Base-by-base conservation (phyloP, 805 yeast genomes). In the Saccharomycopsis sp. region DNA sequence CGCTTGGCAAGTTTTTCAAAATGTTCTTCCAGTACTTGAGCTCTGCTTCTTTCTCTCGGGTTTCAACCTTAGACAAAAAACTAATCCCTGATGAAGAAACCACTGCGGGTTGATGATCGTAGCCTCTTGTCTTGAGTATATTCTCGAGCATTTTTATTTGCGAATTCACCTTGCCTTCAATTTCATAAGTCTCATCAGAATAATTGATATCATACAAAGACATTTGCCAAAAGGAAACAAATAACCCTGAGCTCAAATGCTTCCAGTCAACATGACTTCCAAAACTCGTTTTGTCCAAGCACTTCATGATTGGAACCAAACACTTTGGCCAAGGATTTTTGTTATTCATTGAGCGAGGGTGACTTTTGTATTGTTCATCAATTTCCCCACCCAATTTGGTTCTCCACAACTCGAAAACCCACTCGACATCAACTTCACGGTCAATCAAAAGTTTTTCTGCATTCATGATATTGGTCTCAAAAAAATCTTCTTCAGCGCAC, bases 361-460 rank as follows among this genome's bases (percentile, higher is more conserved):
- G n/a, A 29, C 29, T 20, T 36, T 36, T 49, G 16, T 48, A 38
- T 46, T 56, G 45, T 31, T 50, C 45, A 47, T 53, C 46, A 39
- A 62, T 45, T 25, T 43, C 49, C 15, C 46, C 42, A 34, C 58
- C 21, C 50, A 67, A 45, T 53, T 61, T 48, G 38, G 52, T 54
- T 54, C 96, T 69, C 94, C 95, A 86, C 2, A 85, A 53, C 47
- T 79, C 84, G 60, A 84, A 85, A 0, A 77, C 77, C 85, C 89
- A 80, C 15, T 68, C 67, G 0, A 72, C 57, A 3, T 73, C 64
- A 6, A 80, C 62, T 2, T 65, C 60, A 47, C 65, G 75, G 2
- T 64, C 56, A 2, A 53, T 48, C 2, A 65, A 52, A 29, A 81
- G 58, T 3, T 60, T 61, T 9, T 58, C 56, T 16, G 74, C 54